Percentiles rank a stretch among this genome's conserved stretches.
phyloP scores from a whole-genome alignment of 1,284 basidiomycete species.

The Malassezia yamatoensis region DNA sequence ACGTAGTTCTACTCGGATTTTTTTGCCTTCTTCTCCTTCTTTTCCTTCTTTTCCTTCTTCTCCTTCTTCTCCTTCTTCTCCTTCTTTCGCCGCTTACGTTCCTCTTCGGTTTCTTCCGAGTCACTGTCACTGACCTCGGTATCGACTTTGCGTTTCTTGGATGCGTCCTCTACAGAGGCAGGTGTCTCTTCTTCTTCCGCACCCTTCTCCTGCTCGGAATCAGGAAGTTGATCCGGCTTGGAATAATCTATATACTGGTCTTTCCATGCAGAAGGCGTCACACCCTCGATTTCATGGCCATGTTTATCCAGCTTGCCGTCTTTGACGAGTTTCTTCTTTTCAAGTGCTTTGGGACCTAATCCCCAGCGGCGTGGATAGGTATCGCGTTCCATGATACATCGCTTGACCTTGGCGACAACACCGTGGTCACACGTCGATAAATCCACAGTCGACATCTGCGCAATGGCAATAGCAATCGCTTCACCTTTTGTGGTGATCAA shows the following conservation, averaged over 20 bases:
- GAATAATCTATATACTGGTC: slow-evolving; percentile 85
- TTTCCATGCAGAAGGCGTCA: slow-evolving; percentile 83
- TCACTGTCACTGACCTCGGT: slow-evolving; percentile 21
- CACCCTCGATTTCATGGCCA: slow-evolving; percentile 79
- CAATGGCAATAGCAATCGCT: slow-evolving; percentile 79
- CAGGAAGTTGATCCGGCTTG: slow-evolving; percentile 41
- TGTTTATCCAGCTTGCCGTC: slow-evolving; percentile 92
- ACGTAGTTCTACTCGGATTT: slow-evolving; percentile 12
- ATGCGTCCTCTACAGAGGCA: slow-evolving; percentile 24
- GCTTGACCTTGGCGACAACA: slow-evolving; percentile 96
- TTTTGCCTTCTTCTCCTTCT: slow-evolving; percentile 30
- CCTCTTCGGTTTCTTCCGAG: slow-evolving; percentile 36
- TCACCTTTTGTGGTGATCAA: slow-evolving; percentile 99
- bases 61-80: slow-evolving; percentile 48
- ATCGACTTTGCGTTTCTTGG: slow-evolving; percentile 26
- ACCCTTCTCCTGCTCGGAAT: slow-evolving; percentile 17
- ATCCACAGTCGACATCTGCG: slow-evolving; percentile 87
- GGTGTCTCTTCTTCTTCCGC: slow-evolving; percentile 29
- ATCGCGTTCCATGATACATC: slow-evolving; percentile 98
- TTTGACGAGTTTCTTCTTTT: slow-evolving; percentile 75
- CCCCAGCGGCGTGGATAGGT: slow-evolving; percentile 98
- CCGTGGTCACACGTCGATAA: slow-evolving; percentile 97
- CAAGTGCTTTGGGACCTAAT: slow-evolving; percentile 83
- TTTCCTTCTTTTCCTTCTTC: slow-evolving; percentile 34
- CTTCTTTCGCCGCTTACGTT: slow-evolving; percentile 46